Evolutionary conservation across 208 protist genomes (phyloP), one percentile per base, ranked within the genome.

Genomic region (Balamuthia mandrillaris): DNA sequence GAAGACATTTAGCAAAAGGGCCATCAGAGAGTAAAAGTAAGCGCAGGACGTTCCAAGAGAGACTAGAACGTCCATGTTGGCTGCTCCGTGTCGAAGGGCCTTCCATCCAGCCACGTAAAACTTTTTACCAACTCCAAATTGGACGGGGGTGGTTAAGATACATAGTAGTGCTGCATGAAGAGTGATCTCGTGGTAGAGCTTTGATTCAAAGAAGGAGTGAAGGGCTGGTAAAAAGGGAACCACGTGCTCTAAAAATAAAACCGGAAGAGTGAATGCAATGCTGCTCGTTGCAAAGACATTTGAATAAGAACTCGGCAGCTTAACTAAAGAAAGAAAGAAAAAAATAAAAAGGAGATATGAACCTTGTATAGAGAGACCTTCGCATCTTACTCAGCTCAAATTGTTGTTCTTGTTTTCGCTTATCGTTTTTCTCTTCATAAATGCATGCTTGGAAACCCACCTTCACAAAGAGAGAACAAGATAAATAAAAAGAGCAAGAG

Each of bases 41-140:
- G 93, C 89, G 31, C 88, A 84, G 14, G 84, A 83, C 18, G 92
- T 94, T 54, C 93, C 93, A 7, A 96, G 61, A 18, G 81, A 86
- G 18, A 96, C 90, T 12, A 96, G 89, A 16, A 94, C 91, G 86
- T 96, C 93, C 94, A 96, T 96, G 72, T 92, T 95, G 2, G 89
- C 78, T 12, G 61, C 52, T 60, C 84, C 68, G 68, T 87, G 74
- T 44, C 54, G 56, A 0, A 94, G 58, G 29, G 88, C 75, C 9
- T 58, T 49, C 16, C 45, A 87, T 2, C 81, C 88, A 44, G 60
- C 27, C 24, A 61, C 21, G 85, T 92, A 93, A 78, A 94, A 95
- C 52, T 44, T 70, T 24, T 68, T 7, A 42, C 39, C 9, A 44
- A 84, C 35, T 12, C 24, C 31, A 66, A 87, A 68, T 52, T 92